Percentiles rank a stretch among this genome's conserved stretches.
These are phyloP conservation scores for Thermothielavioides terrestris DNA, from an alignment of 495 filamentous ascomycete genomes.

Conservation along the genomic window DNA sequence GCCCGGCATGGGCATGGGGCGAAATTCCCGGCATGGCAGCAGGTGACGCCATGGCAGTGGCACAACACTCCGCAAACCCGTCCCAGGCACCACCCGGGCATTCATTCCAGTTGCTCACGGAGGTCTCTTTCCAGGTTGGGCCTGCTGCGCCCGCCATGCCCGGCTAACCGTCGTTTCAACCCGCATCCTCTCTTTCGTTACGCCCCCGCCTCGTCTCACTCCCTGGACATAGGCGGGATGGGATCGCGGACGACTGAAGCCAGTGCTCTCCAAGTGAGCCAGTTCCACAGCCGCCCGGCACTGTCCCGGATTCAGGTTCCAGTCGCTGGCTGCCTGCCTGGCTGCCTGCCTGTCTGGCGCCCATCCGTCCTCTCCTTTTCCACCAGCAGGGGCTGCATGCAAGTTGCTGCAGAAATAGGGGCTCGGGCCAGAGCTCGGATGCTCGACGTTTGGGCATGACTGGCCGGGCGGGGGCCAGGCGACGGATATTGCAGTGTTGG, in stretches of 20 bases:
- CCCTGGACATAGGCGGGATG: neutral
- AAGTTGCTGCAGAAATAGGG: conserved; percentile 5
- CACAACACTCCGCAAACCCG: too few species aligned
- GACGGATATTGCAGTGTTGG: neutral
- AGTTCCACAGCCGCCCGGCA: too few species aligned
- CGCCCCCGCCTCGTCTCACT: neutral
- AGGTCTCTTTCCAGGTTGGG: neutral
- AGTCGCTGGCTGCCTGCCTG: neutral
- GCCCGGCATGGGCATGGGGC: too few species aligned
- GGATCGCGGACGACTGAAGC: too few species aligned
- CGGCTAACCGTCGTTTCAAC: neutral
- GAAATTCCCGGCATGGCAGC: neutral
- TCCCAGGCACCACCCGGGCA: too few species aligned
- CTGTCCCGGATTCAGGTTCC: neutral
- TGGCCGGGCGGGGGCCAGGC: neutral
- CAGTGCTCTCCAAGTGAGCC: too few species aligned
- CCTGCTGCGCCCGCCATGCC: conserved; percentile 1
- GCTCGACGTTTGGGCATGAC: neutral
- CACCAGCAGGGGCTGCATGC: neutral
- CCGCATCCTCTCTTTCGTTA: neutral
- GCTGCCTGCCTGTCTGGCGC: too few species aligned
- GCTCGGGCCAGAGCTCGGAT: neutral
- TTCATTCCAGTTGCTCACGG: neutral
- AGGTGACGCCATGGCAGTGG: neutral
- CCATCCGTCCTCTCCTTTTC: neutral